phyloP scores from a whole-genome alignment of 169 alveolate species.

The Plasmodium vivax region DNA sequence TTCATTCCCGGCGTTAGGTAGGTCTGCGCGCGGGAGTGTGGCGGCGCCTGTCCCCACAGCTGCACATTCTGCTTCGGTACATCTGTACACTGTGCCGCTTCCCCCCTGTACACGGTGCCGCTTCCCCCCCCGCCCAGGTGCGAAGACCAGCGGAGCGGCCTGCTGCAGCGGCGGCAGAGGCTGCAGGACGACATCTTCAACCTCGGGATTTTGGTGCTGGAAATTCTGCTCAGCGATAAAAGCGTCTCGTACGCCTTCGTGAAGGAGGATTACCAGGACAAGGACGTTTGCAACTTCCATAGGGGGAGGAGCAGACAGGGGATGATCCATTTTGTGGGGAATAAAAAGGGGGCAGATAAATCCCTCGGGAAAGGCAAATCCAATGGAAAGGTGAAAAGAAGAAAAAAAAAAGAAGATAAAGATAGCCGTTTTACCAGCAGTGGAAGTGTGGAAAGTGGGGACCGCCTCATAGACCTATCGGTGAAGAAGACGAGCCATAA shows the following conservation, averaged over 20 bases:
- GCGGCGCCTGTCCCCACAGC: neutral
- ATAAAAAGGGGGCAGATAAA: neutral
- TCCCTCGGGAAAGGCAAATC: neutral
- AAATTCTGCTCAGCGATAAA: conserved; percentile 22
- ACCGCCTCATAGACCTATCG: neutral
- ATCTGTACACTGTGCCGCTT: too few relatives aligned
- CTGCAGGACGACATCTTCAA: conserved; percentile 54
- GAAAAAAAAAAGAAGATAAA: neutral
- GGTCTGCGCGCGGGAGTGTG: neutral
- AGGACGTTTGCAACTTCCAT: conserved; percentile 10
- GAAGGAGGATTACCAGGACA: conserved; percentile 6
- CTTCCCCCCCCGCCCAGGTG: neutral
- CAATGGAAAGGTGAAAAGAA: neutral
- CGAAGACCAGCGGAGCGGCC: conserved; percentile 5
- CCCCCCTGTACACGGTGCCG: neutral
- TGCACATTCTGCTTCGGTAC: too few relatives aligned
- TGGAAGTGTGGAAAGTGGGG: neutral
- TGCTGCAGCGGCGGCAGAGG: neutral
- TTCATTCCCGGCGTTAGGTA: conserved; percentile 49
- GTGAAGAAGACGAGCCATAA: conserved; percentile 20
- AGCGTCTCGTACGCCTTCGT: conserved; percentile 18
- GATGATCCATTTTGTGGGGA: neutral
- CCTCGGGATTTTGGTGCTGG: conserved; percentile 36
- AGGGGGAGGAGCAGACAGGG: conserved; percentile 16
- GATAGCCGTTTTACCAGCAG: neutral